phyloP scores from a whole-genome alignment of 2,329 filamentous ascomycete species.

The Dactylellina haptotyla region DNA sequence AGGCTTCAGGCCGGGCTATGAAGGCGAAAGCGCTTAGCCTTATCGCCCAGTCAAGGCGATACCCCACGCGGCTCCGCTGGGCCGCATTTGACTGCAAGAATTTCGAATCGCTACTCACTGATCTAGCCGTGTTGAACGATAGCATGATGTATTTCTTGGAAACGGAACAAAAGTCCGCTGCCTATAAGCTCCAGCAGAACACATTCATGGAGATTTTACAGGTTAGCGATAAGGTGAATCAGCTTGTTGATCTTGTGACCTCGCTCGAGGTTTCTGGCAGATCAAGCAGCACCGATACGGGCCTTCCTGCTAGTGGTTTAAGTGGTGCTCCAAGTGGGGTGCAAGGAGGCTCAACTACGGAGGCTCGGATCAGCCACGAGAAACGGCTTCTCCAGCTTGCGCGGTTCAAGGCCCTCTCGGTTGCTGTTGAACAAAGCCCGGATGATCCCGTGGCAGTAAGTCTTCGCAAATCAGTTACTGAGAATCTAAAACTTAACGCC shows the following conservation, averaged over 20 bases:
- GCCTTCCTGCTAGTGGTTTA: background rate
- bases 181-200: slow-evolving; percentile 9
- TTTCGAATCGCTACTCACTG: slow-evolving; percentile 19
- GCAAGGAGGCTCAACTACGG: slow-evolving; percentile 1
- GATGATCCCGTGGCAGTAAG: slow-evolving; percentile 4
- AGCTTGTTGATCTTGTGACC: slow-evolving; percentile 16
- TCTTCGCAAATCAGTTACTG: slow-evolving; percentile 7
- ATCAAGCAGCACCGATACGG: background rate
- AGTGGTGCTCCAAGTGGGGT: background rate
- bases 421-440: slow-evolving; percentile 14
- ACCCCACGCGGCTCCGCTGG: slow-evolving; percentile 15
- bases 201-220: slow-evolving; percentile 27
- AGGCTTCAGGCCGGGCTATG: slow-evolving; percentile 7
- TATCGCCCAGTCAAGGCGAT: slow-evolving; percentile 16
- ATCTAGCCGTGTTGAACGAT: slow-evolving; percentile 11
- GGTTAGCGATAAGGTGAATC: slow-evolving; percentile 23
- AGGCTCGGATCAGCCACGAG: slow-evolving; percentile 7
- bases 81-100: slow-evolving; percentile 17
- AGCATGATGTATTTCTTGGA: slow-evolving; percentile 27
- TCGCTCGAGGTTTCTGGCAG: slow-evolving; percentile 16
- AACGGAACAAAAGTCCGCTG: slow-evolving; percentile 10
- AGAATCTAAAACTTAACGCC: slow-evolving; percentile 14
- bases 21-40: slow-evolving; percentile 17
- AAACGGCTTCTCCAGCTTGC: slow-evolving; percentile 17
- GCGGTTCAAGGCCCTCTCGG: slow-evolving; percentile 16